Conservation (phyloP, 2,329 filamentous ascomycete genomes). For the Nannizzia gypsea region DNA sequence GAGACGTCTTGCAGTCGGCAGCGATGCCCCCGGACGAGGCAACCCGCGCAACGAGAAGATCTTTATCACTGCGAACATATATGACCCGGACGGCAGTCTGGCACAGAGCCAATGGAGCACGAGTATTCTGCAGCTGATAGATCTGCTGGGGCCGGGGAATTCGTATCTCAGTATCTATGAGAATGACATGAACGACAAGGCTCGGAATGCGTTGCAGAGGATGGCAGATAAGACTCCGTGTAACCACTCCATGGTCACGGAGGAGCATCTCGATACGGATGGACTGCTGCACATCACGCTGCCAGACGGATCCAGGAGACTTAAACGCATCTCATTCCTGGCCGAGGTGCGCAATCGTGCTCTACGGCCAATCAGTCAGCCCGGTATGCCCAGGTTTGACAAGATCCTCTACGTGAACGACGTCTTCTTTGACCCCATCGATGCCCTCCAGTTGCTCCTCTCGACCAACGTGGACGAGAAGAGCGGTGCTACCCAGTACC, state of each 20-base stretch:
- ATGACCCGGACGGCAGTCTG: conserved; percentile 50
- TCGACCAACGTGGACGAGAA: conserved; percentile 44
- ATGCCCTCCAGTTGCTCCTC: conserved; percentile 50
- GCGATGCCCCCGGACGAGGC: conserved; percentile 31
- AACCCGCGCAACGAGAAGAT: conserved; percentile 52
- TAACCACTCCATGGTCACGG: conserved; percentile 46
- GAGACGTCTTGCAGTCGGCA: conserved; percentile 21
- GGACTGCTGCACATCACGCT: conserved; percentile 48
- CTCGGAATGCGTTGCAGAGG: conserved; percentile 41
- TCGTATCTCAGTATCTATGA: conserved; percentile 64
- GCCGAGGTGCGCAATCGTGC: conserved; percentile 62
- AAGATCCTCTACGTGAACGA: conserved; percentile 56
- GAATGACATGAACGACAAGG: conserved; percentile 51
- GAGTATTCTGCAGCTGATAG: conserved; percentile 49
- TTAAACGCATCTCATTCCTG: conserved; percentile 62
- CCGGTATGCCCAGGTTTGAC: conserved; percentile 37
- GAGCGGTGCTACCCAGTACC: conserved; percentile 50
- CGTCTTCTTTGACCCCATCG: conserved; percentile 49
- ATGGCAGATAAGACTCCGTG: conserved; percentile 42
- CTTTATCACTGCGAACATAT: conserved; percentile 62
- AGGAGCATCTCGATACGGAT: conserved; percentile 47
- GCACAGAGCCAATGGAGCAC: conserved; percentile 54
- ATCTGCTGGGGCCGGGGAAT: conserved; percentile 55
- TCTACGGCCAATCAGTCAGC: conserved; percentile 48
- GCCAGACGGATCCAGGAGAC: conserved; percentile 49